Base-by-base conservation (phyloP, 225 moss, liverwort and hornwort genomes). In the Pleurozium schreberi region DNA sequence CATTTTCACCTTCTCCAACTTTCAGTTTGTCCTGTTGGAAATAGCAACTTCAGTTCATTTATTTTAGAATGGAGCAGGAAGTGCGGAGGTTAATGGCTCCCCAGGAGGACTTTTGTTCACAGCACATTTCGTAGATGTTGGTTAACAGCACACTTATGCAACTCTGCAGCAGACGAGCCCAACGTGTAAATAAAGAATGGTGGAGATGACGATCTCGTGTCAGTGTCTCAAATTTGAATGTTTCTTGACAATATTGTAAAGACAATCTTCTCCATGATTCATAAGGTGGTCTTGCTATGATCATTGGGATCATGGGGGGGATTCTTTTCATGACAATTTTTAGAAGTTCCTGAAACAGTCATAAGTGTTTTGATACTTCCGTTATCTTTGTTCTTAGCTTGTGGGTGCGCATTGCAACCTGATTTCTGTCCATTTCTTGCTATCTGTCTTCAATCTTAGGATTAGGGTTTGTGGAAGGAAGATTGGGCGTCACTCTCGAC, bases 121-220 rank as follows among this genome's bases (percentile, higher is more conserved):
- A 89, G 74, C 93, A 93, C 65, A 91, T 9, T 14, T 90, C 79
- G 53, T 91, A 90, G 65, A 92, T 89, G 79, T 84, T 80, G 38
- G 79, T 86, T n/a, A 88, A 33, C 75, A 93, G 60, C 45, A 90
- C 34, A 43, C 64, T 67, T 3, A 91, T 42, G 33, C 92, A 92
- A 47, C 50, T 77, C 92, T 92, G 92, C 83, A 77, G 50, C 85
- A 89, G 55, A 84, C 47, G 85, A 64, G 57, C 60, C 61, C 63
- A 53, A 82, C 45, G n/a, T 85, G 59, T 60, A 49, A 49, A 47
- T 78, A 38, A n/a, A 78, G 59, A 58, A 47, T 45, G 84, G 58
- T 55, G 58, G 45, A 77, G 53, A 13, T 38, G 55, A 21, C 75
- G 40, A 59, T 64, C 65, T 38, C 31, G 14, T 28, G 17, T 83